phyloP scores from a whole-genome alignment of 768 basidiomycete species.

The Galerina marginata region DNA sequence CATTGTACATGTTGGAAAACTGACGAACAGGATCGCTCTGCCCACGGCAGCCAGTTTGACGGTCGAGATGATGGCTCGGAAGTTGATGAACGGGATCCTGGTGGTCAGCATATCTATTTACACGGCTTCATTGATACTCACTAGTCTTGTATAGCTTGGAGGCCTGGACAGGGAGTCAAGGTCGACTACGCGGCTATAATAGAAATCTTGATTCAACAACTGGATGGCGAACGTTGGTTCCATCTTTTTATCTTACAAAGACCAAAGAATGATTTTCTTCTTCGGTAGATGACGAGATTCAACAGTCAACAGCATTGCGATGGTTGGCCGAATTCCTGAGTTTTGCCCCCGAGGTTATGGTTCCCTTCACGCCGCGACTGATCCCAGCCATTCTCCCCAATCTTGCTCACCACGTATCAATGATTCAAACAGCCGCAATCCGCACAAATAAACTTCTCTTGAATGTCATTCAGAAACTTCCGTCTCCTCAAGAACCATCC shows the following conservation, averaged over 20 bases:
- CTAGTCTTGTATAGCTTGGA: slow-evolving; percentile 62
- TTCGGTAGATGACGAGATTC: slow-evolving; percentile 87
- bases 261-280: neutral
- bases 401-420: slow-evolving; percentile 87
- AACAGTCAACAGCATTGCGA: slow-evolving; percentile 90
- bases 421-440: slow-evolving; percentile 87
- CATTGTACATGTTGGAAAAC: slow-evolving; percentile 61
- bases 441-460: slow-evolving; percentile 87
- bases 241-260: neutral
- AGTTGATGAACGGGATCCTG: slow-evolving; percentile 62
- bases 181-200: slow-evolving; percentile 93
- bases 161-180: slow-evolving; percentile 91
- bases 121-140: slow-evolving; percentile 14
- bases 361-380: slow-evolving; percentile 92
- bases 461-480: slow-evolving; percentile 84
- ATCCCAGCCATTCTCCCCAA: slow-evolving; percentile 94
- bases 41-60: slow-evolving; percentile 45
- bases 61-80: slow-evolving; percentile 53
- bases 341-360: slow-evolving; percentile 90
- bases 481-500: slow-evolving; percentile 65
- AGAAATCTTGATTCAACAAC: slow-evolving; percentile 88
- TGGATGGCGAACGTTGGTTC: slow-evolving; percentile 80
- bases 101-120: slow-evolving; percentile 49
- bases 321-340: slow-evolving; percentile 93
- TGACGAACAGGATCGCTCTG: slow-evolving; percentile 41